These are phyloP conservation scores for Setomelanomma holmii DNA, from an alignment of 2,329 filamentous ascomycete species.

Conservation along the genomic window DNA sequence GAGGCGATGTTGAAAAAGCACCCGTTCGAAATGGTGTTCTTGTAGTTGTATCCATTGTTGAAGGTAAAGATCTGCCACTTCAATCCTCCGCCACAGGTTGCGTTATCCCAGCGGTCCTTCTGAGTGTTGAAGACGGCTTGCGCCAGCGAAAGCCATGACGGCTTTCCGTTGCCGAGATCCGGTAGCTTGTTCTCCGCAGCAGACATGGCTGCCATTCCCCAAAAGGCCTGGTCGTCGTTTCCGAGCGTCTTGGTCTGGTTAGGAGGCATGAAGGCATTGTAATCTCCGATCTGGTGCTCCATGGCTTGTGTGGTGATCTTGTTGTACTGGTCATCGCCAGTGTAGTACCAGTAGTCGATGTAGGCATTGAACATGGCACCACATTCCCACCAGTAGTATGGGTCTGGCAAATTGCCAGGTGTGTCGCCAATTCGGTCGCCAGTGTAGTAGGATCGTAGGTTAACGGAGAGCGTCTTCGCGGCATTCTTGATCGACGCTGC, in stretches of 20 bases:
- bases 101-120: constrained; percentile 71
- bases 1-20: constrained; percentile 83
- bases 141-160: constrained; percentile 71
- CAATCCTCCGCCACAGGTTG: constrained; percentile 73
- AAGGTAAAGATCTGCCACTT: constrained; percentile 81
- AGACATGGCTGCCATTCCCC: constrained; percentile 65
- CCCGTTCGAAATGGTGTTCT: constrained; percentile 81
- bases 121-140: constrained; percentile 78
- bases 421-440: constrained; percentile 67
- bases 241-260: constrained; percentile 67
- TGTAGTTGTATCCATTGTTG: constrained; percentile 82
- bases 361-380: constrained; percentile 51
- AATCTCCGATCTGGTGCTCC: constrained; percentile 74
- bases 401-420: constrained; percentile 61
- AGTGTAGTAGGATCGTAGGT: constrained; percentile 69
- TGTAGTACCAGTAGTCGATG: constrained; percentile 54
- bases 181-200: constrained; percentile 62
- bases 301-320: constrained; percentile 61
- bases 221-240: constrained; percentile 67
- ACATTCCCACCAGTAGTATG: constrained; percentile 55
- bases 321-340: constrained; percentile 50
- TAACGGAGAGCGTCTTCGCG: constrained; percentile 66
- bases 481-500: constrained; percentile 68
- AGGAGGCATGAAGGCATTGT: constrained; percentile 78
- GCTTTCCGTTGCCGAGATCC: constrained; percentile 55